phyloP scores from a whole-genome alignment of 2,329 filamentous ascomycete genomes.

The Aspergillus pseudoterreus region DNA sequence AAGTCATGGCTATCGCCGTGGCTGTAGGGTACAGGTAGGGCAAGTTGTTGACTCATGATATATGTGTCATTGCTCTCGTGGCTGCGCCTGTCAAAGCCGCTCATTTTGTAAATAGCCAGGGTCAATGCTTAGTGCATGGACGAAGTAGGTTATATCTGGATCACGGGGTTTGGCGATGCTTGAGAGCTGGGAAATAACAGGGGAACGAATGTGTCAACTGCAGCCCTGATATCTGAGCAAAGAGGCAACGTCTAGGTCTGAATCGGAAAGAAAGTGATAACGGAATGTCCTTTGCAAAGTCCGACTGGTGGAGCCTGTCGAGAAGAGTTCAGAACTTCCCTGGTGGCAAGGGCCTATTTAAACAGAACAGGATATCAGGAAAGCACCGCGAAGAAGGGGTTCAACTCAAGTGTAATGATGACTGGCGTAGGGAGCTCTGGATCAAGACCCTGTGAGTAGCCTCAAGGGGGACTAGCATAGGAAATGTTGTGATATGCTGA shows the following conservation, averaged over 20 bases:
- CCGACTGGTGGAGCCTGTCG: neutral
- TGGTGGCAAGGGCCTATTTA: neutral
- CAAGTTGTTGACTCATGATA: slow-evolving; percentile 31
- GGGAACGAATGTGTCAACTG: too few relatives aligned
- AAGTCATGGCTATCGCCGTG: slow-evolving; percentile 30
- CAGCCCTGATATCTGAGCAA: neutral
- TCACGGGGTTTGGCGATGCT: too few relatives aligned
- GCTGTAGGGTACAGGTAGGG: slow-evolving; percentile 29
- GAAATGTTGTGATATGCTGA: slow-evolving; percentile 22
- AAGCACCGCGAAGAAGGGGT: neutral
- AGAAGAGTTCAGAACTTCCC: neutral
- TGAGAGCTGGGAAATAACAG: too few relatives aligned
- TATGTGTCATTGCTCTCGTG: slow-evolving; percentile 34
- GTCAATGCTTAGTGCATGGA: too few relatives aligned
- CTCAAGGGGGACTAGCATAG: slow-evolving; percentile 10
- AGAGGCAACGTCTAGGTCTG: neutral
- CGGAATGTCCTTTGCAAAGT: too few relatives aligned
- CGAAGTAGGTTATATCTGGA: too few relatives aligned
- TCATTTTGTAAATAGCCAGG: slow-evolving; percentile 25
- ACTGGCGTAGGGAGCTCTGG: neutral
- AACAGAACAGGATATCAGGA: neutral
- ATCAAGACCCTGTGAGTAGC: neutral
- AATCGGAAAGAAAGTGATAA: too few relatives aligned
- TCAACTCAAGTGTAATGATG: neutral
- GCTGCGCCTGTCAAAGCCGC: slow-evolving; percentile 36